Base-by-base conservation (phyloP, 108 stramenopile genomes). In the Conticribra guillardii region DNA sequence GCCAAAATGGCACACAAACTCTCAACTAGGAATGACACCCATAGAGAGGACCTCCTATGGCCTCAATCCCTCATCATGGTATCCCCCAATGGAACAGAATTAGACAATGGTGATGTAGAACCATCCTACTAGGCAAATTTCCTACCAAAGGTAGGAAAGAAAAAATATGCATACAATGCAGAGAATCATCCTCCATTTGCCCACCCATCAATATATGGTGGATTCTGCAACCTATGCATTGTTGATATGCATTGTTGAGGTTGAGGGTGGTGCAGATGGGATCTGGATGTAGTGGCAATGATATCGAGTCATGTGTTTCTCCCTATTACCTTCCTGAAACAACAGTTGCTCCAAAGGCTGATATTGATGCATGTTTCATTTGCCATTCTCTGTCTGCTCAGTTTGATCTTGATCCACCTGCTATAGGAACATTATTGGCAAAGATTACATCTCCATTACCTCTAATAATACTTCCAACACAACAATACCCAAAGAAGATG, bases 161-260 rank as follows among this genome's bases (percentile, higher is more conserved):
- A 58, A 17, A 60, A 53, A 18, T 0, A 0, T 9, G 69, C 51
- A 2, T 50, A 52, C 26, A 53, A 70, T 45, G 59, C 69, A 2
- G 3, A 19, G 9, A 53, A 59, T 18, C 69, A 70, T 37, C 69
- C 69, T 37, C 59, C 69, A 15, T n/a, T 70, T 58, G 69, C 22
- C 58, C 2, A 70, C 69, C 23, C 69, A 70, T 41, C 69, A 70
- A 53, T 70, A 70, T 53, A 59, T 70, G 27, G 69, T 59, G 0
- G 69, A 70, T 51, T 14, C 69, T 24, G 69, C 53, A 2, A 34
- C 60, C 17, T 58, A 61, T 28, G 34, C 58, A 23, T 49, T 70
- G n/a, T n/a, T n/a, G n/a, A n/a, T n/a, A n/a, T n/a, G n/a, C n/a
- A n/a, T n/a, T n/a, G n/a, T n/a, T n/a, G n/a, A n/a, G n/a, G 51